These are phyloP conservation scores for Stemphylium lycopersici DNA, from an alignment of 2,329 filamentous ascomycete genomes.

Conservation along the genomic window DNA sequence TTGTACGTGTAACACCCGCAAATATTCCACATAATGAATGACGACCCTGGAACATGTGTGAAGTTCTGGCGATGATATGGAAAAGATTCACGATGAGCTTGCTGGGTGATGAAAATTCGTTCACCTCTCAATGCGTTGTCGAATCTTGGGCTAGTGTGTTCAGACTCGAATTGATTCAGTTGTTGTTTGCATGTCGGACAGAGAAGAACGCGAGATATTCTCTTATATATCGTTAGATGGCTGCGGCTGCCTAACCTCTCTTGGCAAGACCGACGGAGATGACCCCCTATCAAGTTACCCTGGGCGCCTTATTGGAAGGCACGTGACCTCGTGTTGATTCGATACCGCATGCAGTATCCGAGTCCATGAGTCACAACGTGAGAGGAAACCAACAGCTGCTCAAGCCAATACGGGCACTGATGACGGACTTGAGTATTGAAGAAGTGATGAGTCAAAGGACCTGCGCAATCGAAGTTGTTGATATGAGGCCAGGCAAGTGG, in stretches of 20 bases:
- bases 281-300: too few relatives aligned
- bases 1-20: conserved; percentile 9
- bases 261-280: neutral
- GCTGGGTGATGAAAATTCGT: too few relatives aligned
- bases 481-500: too few relatives aligned
- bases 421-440: neutral
- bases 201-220: too few relatives aligned
- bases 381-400: neutral
- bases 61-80: too few relatives aligned
- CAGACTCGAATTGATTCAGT: too few relatives aligned
- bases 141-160: too few relatives aligned
- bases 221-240: neutral
- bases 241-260: neutral
- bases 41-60: neutral
- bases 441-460: neutral
- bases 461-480: too few relatives aligned
- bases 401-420: neutral
- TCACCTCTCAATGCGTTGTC: too few relatives aligned
- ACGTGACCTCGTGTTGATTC: neutral
- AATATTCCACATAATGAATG: neutral
- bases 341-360: neutral
- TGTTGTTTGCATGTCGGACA: too few relatives aligned
- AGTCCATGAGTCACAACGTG: conserved; percentile 1
- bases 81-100: neutral
- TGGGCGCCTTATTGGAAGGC: neutral